A percentile compares a stretch with the other conserved stretches of the same genome.
These are phyloP conservation scores for Daldinia bambusicola DNA, from an alignment of 495 filamentous ascomycete genomes.

Conservation along the genomic window DNA sequence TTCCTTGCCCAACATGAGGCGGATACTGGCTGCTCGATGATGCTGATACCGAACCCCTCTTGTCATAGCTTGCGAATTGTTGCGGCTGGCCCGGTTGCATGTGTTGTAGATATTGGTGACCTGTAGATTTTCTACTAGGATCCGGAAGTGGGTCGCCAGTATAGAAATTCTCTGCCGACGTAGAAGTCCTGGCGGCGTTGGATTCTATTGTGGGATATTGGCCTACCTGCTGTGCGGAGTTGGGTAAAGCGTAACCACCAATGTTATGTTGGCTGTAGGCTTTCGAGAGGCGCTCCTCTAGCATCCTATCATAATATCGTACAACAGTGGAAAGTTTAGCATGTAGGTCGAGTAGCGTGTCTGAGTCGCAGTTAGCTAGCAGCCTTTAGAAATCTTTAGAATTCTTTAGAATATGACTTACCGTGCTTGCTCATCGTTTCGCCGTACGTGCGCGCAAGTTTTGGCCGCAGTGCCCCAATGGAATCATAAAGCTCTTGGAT, in stretches of 20 bases:
- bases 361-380: constrained; percentile 55
- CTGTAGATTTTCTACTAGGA: constrained; percentile 56
- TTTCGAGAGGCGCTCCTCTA: constrained; percentile 92
- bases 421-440: constrained; percentile 99
- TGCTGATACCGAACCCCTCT: constrained; percentile 51
- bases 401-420: constrained; percentile 53
- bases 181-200: constrained; percentile 52
- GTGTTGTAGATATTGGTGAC: constrained; percentile 52
- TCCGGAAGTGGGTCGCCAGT: constrained; percentile 70
- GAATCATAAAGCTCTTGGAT: constrained; percentile 98
- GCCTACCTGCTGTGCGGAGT: constrained; percentile 64
- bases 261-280: constrained; percentile 86
- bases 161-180: constrained; percentile 82
- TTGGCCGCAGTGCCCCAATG: constrained; percentile 90
- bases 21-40: constrained; percentile 57
- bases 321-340: constrained; percentile 96
- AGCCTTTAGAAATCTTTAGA: neutral
- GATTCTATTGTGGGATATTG: constrained; percentile 74
- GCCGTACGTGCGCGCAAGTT: constrained; percentile 94
- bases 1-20: constrained; percentile 58
- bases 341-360: constrained; percentile 93
- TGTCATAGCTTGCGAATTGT: constrained; percentile 54
- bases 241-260: constrained; percentile 62
- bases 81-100: constrained; percentile 49
- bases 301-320: constrained; percentile 98